A percentile compares a stretch with the other conserved stretches of the same genome.
phyloP scores from a whole-genome alignment of 2,329 filamentous ascomycete species.

The Coniella lustricola region DNA sequence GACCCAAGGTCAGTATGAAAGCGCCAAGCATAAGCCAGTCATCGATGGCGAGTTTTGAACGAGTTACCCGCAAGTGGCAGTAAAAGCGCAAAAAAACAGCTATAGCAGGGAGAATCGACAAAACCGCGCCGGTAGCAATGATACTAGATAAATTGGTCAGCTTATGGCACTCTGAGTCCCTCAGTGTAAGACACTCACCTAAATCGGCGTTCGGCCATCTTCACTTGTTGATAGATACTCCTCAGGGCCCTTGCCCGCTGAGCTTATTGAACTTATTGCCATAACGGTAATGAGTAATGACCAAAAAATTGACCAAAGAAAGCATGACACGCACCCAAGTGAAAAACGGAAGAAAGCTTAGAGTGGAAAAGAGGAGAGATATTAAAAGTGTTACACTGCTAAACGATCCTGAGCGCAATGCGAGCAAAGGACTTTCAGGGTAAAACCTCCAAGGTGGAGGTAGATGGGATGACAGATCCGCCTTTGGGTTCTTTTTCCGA shows the following conservation, averaged over 20 bases:
- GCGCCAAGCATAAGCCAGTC: conserved; percentile 14
- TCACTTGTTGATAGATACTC: conserved; percentile 13
- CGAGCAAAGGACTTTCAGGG: too few relatives aligned
- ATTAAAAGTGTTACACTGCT: too few relatives aligned
- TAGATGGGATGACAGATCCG: too few relatives aligned
- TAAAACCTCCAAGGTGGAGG: too few relatives aligned
- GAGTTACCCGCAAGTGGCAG: neutral
- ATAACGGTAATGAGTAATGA: neutral
- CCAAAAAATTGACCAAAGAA: too few relatives aligned
- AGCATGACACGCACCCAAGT: too few relatives aligned
- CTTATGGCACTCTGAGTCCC: neutral
- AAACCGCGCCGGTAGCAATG: conserved; percentile 15
- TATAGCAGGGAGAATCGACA: neutral
- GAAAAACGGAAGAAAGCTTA: too few relatives aligned
- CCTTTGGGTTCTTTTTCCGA: too few relatives aligned
- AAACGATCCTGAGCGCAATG: too few relatives aligned
- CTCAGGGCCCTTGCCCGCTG: conserved; percentile 3
- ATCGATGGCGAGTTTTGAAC: neutral
- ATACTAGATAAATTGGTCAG: conserved; percentile 1
- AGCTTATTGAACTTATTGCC: neutral
- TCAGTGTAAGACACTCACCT: neutral
- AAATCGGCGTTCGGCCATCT: conserved; percentile 7
- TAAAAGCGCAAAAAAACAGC: conserved; percentile 11
- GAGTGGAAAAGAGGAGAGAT: too few relatives aligned
- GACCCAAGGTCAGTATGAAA: conserved; percentile 8